Evolutionary conservation across 345 rosid genomes (phyloP), one percentile per base, ranked within the genome.

Genomic region (Citrus hindsii): DNA sequence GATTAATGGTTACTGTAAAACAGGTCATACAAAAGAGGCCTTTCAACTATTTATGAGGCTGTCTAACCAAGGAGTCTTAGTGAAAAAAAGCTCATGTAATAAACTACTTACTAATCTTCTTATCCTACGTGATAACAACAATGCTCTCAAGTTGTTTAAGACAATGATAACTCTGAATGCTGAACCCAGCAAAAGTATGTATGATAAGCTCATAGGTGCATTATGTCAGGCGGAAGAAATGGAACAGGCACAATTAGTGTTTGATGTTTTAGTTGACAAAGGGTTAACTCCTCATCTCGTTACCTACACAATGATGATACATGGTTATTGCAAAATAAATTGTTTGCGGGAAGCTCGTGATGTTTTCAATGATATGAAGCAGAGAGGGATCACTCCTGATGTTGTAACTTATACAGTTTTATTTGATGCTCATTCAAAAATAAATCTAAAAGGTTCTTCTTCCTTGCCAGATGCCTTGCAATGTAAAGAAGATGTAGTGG

Each of bases 221-320:
- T 76, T 85, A 64, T 88, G 90, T 81, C 40, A 30, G 75, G 87
- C 73, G 24, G 85, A 89, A 76, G 77, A 88, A 71, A 69, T 73
- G 82, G 64, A 68, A 69, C 87, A 40, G 61, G 95, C 97, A 2
- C 79, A 24, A 76, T 24, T 38, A 71, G 60, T 90, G 28, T 90
- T 89, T 69, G 78, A 88, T 78, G 33, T 27, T 60, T 79, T 85
- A 71, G 64, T 79, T 67, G 58, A 38, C 32, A 83, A 79, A 38
- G 91, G 92, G 62, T 67, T 78, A 69, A 79, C 69, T 69, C 94
- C 92, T 37, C 85, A 90, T 85, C 56, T 90, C 42, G 38, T 81
- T 80, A 84, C 87, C 8, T 93, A 88, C 83, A 93, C 95, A 1
- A 86, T 82, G 42, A 93, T 94, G 98, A 91, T 93, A 69, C 76